These are phyloP conservation scores for Candida hungchunana DNA, from an alignment of 805 yeast genomes.

Conservation along the genomic window DNA sequence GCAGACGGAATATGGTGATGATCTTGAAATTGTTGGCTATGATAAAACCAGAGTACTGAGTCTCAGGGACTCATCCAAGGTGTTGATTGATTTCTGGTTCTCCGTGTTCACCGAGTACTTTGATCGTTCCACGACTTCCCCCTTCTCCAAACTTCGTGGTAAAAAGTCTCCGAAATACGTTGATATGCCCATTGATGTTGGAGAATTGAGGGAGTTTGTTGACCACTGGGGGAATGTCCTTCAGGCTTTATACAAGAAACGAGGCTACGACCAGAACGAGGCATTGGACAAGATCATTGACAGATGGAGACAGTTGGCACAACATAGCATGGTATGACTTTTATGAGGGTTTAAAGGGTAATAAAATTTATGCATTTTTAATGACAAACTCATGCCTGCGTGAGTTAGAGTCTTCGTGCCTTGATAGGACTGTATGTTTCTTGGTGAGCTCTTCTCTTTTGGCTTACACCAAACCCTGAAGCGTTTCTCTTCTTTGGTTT, in stretches of 20 bases:
- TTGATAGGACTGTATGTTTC: slow-evolving; percentile 23
- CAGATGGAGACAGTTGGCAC: no score
- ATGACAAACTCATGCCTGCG: no score
- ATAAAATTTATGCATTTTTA: no score
- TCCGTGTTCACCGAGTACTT: slow-evolving; percentile 57
- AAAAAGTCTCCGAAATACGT: slow-evolving; percentile 23
- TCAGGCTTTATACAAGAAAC: slow-evolving; percentile 36
- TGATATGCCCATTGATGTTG: slow-evolving; percentile 27
- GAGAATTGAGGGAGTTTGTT: slow-evolving; percentile 36
- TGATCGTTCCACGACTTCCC: slow-evolving; percentile 14
- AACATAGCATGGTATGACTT: no score
- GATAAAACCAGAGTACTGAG: slow-evolving; percentile 30
- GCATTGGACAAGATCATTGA: slow-evolving; percentile 30
- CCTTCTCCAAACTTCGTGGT: slow-evolving; percentile 25
- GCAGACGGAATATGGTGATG: slow-evolving; percentile 51
- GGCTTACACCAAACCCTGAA: slow-evolving; percentile 21
- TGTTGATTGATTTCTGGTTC: slow-evolving; percentile 45
- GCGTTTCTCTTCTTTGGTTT: slow-evolving; percentile 10
- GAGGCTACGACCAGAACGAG: slow-evolving; percentile 28
- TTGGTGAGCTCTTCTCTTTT: slow-evolving; percentile 21
- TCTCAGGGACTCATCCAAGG: slow-evolving; percentile 39
- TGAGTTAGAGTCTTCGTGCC: slow-evolving; percentile 22
- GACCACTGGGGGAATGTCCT: slow-evolving; percentile 51
- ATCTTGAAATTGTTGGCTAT: slow-evolving; percentile 48
- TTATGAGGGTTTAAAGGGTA: no score